Evolutionary conservation across 2,329 filamentous ascomycete species (phyloP), one percentile per base, ranked within the genome.

Genomic region (Colletotrichum nymphaeae): DNA sequence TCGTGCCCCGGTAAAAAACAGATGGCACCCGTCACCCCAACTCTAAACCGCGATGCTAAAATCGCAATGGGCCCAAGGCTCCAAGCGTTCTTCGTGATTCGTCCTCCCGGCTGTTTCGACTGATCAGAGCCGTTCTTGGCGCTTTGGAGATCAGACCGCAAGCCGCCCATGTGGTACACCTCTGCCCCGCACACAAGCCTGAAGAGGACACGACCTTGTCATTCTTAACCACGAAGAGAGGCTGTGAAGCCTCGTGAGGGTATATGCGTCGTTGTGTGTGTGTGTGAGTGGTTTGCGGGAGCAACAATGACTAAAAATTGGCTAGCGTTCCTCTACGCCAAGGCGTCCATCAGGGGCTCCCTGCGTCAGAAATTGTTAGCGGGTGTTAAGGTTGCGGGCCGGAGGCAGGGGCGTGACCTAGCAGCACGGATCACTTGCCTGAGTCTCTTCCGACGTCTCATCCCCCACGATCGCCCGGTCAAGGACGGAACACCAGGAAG

Each of bases 101-200:
- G 67, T 46, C 24, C 24, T 24, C 57, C 57, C 67, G 71, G 71
- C 59, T 66, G 67, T 70, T 71, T 73, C 71, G 67, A 66, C 71
- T 71, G 67, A 73, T 70, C 60, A 71, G 62, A 62, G 67, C 71
- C 71, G 71, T 71, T 52, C 67, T 73, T 73, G 71, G 71, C 71
- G 24, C 11, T 46, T 62, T 35, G 26, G 7, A 63, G 67, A 71
- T 71, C 67, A 66, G 71, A 73, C 62, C 46, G 67, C 56, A 71
- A 42, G 60, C 67, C 22, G 53, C 19, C 52, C 58, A 26, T 24
- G 42, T 32, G 49, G 24, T 32, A 52, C 52, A 32, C 57, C 57
- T 65, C 56, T 49, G 46, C 56, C 46, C 30, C 32, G 37, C 16
- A 14, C 32, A 60, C 42, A 22, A 42, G 49, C 11, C 11, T 53